Evolutionary conservation across 768 basidiomycete species (phyloP).

Genomic region (Suillus placidus): DNA sequence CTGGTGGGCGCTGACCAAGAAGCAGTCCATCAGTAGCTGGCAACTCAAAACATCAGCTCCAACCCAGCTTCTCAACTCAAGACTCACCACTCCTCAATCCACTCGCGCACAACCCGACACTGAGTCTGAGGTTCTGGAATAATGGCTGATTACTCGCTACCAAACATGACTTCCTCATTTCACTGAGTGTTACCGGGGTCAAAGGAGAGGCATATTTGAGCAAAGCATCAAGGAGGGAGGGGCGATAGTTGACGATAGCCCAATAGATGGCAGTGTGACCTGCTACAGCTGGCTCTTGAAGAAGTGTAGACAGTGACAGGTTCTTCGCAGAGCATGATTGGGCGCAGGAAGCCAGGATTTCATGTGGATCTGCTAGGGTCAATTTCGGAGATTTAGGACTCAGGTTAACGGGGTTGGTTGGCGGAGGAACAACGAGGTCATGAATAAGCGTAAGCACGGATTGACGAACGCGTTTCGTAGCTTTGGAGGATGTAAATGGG

Average conservation of each 20-base stretch:
- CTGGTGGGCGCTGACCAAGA: conserved; percentile 44
- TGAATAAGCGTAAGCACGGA: conserved; percentile 56
- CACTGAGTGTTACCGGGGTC: conserved; percentile 47
- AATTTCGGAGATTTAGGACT: not conserved
- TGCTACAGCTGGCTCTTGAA: conserved; percentile 27
- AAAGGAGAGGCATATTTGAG: conserved; percentile 53
- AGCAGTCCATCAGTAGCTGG: conserved; percentile 48
- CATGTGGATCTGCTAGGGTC: conserved; percentile 12
- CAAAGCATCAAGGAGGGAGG: conserved; percentile 50
- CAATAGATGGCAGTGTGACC: conserved; percentile 35
- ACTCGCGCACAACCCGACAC: conserved; percentile 20
- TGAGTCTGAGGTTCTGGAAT: conserved; percentile 32
- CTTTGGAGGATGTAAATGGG: conserved; percentile 28
- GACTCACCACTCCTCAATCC: conserved; percentile 23
- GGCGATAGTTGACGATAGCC: conserved; percentile 38
- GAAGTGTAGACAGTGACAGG: conserved; percentile 40
- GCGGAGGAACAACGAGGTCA: conserved; percentile 45
- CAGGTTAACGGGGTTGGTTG: conserved; percentile 12
- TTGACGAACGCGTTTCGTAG: conserved; percentile 48
- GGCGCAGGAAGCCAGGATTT: conserved; percentile 60
- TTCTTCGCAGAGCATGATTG: conserved; percentile 57
- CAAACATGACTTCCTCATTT: conserved; percentile 70
- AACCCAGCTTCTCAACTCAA: not conserved
- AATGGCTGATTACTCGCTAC: conserved; percentile 28
- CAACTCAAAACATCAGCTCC: not conserved